A percentile compares a stretch with the other conserved stretches of the same genome.
Evolutionary conservation across 129 eudicot genomes (phyloP).

Genomic region (Tanacetum coccineum): DNA sequence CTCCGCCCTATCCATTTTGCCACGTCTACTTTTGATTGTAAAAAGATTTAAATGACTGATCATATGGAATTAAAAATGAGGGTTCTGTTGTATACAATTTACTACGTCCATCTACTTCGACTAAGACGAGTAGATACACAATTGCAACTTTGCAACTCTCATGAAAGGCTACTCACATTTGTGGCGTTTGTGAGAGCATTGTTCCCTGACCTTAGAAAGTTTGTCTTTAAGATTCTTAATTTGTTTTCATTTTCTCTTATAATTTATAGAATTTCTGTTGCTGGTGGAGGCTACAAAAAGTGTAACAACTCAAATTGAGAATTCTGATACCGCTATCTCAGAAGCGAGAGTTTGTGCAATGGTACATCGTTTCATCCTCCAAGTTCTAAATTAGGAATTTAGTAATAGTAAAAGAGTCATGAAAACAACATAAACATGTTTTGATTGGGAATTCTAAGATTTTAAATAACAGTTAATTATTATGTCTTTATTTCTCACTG

Average conservation of each 20-base stretch:
- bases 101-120: too few relatives aligned
- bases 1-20: too few relatives aligned
- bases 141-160: too few relatives aligned
- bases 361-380: conserved; percentile 85
- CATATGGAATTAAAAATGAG: too few relatives aligned
- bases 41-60: too few relatives aligned
- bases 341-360: conserved; percentile 85
- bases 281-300: conserved; percentile 80
- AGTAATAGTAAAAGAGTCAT: conserved; percentile 42
- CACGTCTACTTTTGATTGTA: too few relatives aligned
- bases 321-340: conserved; percentile 57
- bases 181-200: too few relatives aligned
- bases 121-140: too few relatives aligned
- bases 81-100: too few relatives aligned
- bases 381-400: conserved; percentile 87
- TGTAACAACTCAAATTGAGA: conserved; percentile 55
- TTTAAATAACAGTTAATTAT: too few relatives aligned
- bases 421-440: conserved; percentile 53
- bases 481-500: too few relatives aligned
- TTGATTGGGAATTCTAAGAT: neutral
- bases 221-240: conserved; percentile 18
- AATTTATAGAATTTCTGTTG: conserved; percentile 62
- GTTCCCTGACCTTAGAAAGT: neutral
- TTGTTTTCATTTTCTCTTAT: conserved; percentile 4
- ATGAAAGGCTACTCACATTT: too few relatives aligned